Percentiles rank a stretch among this genome's conserved stretches.
These are phyloP conservation scores for Dentipellis sp. DNA, from an alignment of 768 basidiomycete species.

Conservation along the genomic window DNA sequence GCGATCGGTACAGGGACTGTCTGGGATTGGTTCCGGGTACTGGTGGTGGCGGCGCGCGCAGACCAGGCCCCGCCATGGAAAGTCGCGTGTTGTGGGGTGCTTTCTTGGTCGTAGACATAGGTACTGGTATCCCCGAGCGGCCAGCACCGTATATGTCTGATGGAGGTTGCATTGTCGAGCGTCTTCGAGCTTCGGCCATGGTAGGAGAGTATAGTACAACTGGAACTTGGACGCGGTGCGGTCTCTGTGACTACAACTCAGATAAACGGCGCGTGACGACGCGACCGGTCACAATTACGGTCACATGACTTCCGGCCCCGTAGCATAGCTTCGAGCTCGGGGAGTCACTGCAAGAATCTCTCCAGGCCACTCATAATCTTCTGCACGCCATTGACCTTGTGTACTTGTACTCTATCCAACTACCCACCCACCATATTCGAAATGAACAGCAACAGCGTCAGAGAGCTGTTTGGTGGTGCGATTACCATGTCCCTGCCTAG, in stretches of 20 bases:
- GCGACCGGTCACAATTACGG: not conserved
- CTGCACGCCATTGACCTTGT: too few relatives aligned
- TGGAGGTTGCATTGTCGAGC: slow-evolving; percentile 49
- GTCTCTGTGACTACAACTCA: not conserved
- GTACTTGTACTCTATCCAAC: too few relatives aligned
- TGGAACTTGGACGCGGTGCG: not conserved
- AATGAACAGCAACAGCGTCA: slow-evolving; percentile 18
- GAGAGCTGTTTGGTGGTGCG: slow-evolving; percentile 80
- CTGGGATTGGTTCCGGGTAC: slow-evolving; percentile 43
- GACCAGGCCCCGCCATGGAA: slow-evolving; percentile 72
- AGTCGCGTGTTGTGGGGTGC: slow-evolving; percentile 43
- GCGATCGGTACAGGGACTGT: slow-evolving; percentile 62
- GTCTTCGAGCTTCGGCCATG: slow-evolving; percentile 42
- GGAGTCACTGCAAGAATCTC: too few relatives aligned
- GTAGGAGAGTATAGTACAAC: not conserved
- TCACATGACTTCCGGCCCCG: not conserved
- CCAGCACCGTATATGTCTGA: slow-evolving; percentile 38
- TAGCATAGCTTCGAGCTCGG: not conserved
- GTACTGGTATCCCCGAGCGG: slow-evolving; percentile 65
- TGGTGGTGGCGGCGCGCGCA: slow-evolving; percentile 35
- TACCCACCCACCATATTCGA: not conserved
- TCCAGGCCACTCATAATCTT: too few relatives aligned
- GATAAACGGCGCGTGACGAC: not conserved
- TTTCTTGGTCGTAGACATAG: slow-evolving; percentile 53
- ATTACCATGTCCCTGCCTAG: slow-evolving; percentile 53